These are phyloP conservation scores for Pichia cephalocereana DNA, from an alignment of 805 yeast species.

Conservation along the genomic window DNA sequence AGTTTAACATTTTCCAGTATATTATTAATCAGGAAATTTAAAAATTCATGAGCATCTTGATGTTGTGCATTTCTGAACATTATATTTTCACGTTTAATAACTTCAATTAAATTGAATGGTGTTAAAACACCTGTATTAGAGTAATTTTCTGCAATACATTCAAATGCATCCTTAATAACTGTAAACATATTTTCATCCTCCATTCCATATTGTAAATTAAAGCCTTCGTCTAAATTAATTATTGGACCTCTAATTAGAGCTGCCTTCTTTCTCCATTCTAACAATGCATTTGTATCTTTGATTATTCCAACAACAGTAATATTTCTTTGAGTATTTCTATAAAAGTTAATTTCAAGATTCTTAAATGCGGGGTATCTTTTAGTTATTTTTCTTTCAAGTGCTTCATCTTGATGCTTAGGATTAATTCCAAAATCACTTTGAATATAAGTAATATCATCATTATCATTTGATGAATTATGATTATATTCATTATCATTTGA, in stretches of 20 bases:
- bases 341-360: slow-evolving; percentile 28
- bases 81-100: slow-evolving; percentile 72
- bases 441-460: neutral
- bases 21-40: slow-evolving; percentile 73
- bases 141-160: slow-evolving; percentile 64
- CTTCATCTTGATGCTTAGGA: slow-evolving; percentile 13
- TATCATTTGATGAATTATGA: neutral
- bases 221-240: slow-evolving; percentile 65
- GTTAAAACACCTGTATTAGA: slow-evolving; percentile 76
- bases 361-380: slow-evolving; percentile 26
- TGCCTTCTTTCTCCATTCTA: slow-evolving; percentile 68
- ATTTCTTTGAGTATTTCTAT: slow-evolving; percentile 33
- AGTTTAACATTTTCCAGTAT: slow-evolving; percentile 44
- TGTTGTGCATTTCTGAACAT: slow-evolving; percentile 89
- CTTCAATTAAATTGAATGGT: slow-evolving; percentile 64
- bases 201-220: slow-evolving; percentile 42
- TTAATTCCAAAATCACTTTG: slow-evolving; percentile 1
- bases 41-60: slow-evolving; percentile 96
- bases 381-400: slow-evolving; percentile 13
- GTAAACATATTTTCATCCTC: slow-evolving; percentile 41
- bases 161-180: slow-evolving; percentile 78
- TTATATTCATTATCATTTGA: neutral
- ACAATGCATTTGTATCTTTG: slow-evolving; percentile 34
- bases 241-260: slow-evolving; percentile 80
- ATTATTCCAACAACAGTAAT: slow-evolving; percentile 38